Percentiles rank a stretch among this genome's conserved stretches.
Evolutionary conservation across 768 basidiomycete species (phyloP).

Genomic region (Leccinum olivaceopallidum): DNA sequence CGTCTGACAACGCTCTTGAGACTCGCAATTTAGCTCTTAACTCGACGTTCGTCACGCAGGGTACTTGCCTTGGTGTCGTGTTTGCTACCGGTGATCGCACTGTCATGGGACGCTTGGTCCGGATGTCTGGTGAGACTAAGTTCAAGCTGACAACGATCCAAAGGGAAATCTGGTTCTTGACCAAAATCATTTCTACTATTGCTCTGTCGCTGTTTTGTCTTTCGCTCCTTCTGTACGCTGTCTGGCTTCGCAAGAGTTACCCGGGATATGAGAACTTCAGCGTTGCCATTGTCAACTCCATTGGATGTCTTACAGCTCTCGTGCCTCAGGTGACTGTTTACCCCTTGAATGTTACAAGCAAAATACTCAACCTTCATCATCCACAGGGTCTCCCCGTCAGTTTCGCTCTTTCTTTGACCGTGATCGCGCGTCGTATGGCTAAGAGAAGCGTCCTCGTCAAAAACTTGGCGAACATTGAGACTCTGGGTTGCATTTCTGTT

Average conservation of each 20-base stretch:
- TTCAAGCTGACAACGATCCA: slow-evolving; percentile 46
- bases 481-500: slow-evolving; percentile 50
- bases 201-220: slow-evolving; percentile 42
- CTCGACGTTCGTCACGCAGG: slow-evolving; percentile 42
- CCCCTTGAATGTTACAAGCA: not conserved
- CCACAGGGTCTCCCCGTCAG: slow-evolving; percentile 37
- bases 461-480: slow-evolving; percentile 52
- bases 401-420: slow-evolving; percentile 53
- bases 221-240: slow-evolving; percentile 40
- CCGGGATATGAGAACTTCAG: slow-evolving; percentile 36
- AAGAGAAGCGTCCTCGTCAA: slow-evolving; percentile 48
- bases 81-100: slow-evolving; percentile 43
- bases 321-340: slow-evolving; percentile 34
- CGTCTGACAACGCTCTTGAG: slow-evolving; percentile 48
- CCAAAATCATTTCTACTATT: slow-evolving; percentile 46
- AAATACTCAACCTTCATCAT: not conserved
- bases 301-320: slow-evolving; percentile 41
- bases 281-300: slow-evolving; percentile 37
- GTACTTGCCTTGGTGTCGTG: slow-evolving; percentile 40
- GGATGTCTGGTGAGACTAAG: slow-evolving; percentile 47
- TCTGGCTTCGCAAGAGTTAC: slow-evolving; percentile 38
- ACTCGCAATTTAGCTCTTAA: slow-evolving; percentile 50
- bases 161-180: slow-evolving; percentile 44
- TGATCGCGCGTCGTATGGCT: slow-evolving; percentile 48
- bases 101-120: slow-evolving; percentile 55